phyloP scores from a whole-genome alignment of 148 eudicot genomes.

The Oxyria digyna region DNA sequence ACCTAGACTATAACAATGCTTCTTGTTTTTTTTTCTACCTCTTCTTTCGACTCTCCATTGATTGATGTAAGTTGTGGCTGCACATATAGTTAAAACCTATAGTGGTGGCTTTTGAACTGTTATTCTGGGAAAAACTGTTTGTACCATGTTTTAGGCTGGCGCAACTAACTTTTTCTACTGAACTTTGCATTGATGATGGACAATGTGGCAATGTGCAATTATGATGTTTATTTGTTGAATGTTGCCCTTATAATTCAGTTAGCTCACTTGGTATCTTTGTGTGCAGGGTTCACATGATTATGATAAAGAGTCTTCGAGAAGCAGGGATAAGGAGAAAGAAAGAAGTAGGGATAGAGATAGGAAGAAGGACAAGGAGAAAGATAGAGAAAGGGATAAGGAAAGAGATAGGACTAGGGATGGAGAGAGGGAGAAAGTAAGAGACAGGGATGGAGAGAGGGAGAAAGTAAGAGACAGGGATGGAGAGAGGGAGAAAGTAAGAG shows the following conservation, averaged over 20 bases:
- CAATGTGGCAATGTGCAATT: too few species aligned
- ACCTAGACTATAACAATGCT: not conserved
- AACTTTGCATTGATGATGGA: not conserved
- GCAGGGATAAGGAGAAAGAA: slow-evolving; percentile 32
- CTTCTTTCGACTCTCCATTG: not conserved
- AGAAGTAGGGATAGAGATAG: slow-evolving; percentile 21
- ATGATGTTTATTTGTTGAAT: not conserved
- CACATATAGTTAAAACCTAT: not conserved
- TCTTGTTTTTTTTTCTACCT: not conserved
- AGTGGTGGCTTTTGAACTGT: not conserved
- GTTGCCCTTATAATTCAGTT: not conserved
- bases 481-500: slow-evolving; percentile 40
- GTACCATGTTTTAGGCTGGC: not conserved
- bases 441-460: slow-evolving; percentile 25
- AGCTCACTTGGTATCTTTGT: not conserved
- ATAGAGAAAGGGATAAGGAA: slow-evolving; percentile 23
- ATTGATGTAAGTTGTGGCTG: not conserved
- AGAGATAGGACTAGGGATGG: slow-evolving; percentile 21
- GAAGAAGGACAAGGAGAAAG: slow-evolving; percentile 25
- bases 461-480: slow-evolving; percentile 36
- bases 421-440: slow-evolving; percentile 21
- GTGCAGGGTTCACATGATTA: slow-evolving; percentile 47
- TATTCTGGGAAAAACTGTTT: not conserved
- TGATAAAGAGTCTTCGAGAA: slow-evolving; percentile 49
- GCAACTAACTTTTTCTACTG: not conserved